Evolutionary conservation across 805 yeast species (phyloP), one percentile per base, ranked within the genome.

Genomic region (Yamadazyma olivae): DNA sequence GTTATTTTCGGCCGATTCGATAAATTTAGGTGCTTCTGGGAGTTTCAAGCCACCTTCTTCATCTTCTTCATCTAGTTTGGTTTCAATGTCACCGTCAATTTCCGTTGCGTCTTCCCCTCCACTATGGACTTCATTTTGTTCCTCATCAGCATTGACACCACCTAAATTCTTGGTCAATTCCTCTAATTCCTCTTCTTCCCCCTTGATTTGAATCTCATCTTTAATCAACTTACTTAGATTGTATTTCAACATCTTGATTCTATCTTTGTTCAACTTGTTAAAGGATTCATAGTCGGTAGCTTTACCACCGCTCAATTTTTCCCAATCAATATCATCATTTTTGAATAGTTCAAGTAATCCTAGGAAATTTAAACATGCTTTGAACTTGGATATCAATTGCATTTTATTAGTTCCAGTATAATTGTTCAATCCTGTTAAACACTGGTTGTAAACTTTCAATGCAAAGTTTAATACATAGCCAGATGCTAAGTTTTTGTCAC

Each of bases 401-500:
- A 43, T 37, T 46, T 62, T 62, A 21, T 54, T 59, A 24, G 53
- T 49, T 7, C 48, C 51, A 23, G 44, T 39, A 39, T 54, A 56
- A 5, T 44, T 33, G 15, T 43, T 37, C 28, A 63, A 46, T n/a
- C 46, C 53, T 18, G 52, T 45, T 22, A 61, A 51, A 43, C 61
- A 58, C 36, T 50, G 48, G 43, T 61, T 62, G 48, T 54, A 64
- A 18, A 67, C 43, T 42, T 54, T 64, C 48, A 61, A 64, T 6
- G 59, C 50, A 45, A 67, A 67, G 16, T 55, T 38, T 39, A 60
- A 41, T 15, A 61, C 59, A 2, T 53, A 48, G 20, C 54, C 45
- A n/a, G 53, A 35, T 5, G 70, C 57, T 20, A 80, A 68, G 8
- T 68, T 73, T 43, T 78, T 79, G 46, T 83, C 86, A 18, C 59